Evolutionary conservation across 768 basidiomycete genomes (phyloP), one percentile per base, ranked within the genome.

Genomic region (Erythrobasidium yunnanense): DNA sequence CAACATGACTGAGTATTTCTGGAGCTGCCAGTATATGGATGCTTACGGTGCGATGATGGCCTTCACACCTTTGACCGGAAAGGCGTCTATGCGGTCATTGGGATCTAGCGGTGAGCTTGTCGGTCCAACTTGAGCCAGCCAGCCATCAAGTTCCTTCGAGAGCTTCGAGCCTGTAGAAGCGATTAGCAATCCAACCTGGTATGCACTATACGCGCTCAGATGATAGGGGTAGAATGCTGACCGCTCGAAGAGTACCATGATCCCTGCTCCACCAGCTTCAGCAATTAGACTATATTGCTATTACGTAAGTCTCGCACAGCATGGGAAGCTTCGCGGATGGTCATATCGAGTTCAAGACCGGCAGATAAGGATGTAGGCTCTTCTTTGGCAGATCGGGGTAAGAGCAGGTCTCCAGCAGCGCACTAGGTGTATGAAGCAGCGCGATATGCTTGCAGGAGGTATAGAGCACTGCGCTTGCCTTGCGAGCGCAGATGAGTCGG

Each of bases 31-130:
- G 7, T 22, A 13, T 2, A 45, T 30, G 1, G 25, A 23, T 27
- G 15, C 89, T 71, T 72, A 96, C 91, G 95, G 95, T 20, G 87
- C 92, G 49, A 99, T 92, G 74, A 99, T 82, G n/a, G 92, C 95
- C 74, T 83, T 87, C 70, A 82, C 83, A 29, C 84, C 82, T 54
- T 77, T 73, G 70, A 90, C 80, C 1, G 91, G 90, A 0, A 51
- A 32, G 5, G 35, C 67, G 18, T 50, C 54, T 18, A 67, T 51
- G 5, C 54, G 34, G 1, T 69, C 25, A 38, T 50, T 49, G 72
- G 82, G 66, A 25, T 79, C 76, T 35, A 77, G 76, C 4, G 75
- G 74, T 2, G 79, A 77, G 32, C 81, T 65, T 25, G 80, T 76
- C 29, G 88, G 88, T 30, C 78, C 78, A 6, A 96, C 66, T 34